Evolutionary conservation across 306 rosid genomes (phyloP).

Genomic region (Betula pendula): DNA sequence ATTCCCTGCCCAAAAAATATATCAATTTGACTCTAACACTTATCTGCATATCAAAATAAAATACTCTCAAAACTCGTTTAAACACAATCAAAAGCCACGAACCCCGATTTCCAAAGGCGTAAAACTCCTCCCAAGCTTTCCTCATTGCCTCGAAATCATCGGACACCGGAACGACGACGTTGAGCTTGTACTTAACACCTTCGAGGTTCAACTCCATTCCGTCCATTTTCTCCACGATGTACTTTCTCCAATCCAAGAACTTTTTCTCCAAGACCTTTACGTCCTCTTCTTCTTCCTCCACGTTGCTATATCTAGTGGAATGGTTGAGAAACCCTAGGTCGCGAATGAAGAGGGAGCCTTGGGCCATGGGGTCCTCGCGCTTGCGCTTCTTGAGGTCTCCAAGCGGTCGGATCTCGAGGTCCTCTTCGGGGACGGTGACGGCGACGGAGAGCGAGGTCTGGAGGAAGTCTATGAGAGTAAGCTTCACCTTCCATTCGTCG

Average conservation of each 20-base stretch:
- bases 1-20: constrained; percentile 36
- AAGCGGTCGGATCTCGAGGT: constrained; percentile 55
- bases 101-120: constrained; percentile 62
- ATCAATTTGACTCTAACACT: neutral
- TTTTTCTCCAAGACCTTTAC: constrained; percentile 46
- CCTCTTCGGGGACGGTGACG: constrained; percentile 58
- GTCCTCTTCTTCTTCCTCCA: constrained; percentile 18
- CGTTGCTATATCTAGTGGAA: neutral
- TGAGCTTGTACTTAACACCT: constrained; percentile 67
- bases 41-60: neutral
- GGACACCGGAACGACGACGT: constrained; percentile 43
- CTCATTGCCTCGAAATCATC: constrained; percentile 67
- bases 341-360: constrained; percentile 61
- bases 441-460: constrained; percentile 53
- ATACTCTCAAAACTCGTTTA: constrained; percentile 9
- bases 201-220: constrained; percentile 78
- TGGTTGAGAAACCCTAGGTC: constrained; percentile 47
- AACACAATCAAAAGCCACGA: constrained; percentile 9
- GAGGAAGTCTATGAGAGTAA: constrained; percentile 66
- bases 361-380: constrained; percentile 76
- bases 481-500: constrained; percentile 88
- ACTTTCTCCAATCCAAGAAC: constrained; percentile 54
- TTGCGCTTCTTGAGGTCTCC: constrained; percentile 74
- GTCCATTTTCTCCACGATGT: constrained; percentile 59
- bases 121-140: constrained; percentile 70